phyloP scores from a whole-genome alignment of 305 asterid genomes.

The Lippia alba region DNA sequence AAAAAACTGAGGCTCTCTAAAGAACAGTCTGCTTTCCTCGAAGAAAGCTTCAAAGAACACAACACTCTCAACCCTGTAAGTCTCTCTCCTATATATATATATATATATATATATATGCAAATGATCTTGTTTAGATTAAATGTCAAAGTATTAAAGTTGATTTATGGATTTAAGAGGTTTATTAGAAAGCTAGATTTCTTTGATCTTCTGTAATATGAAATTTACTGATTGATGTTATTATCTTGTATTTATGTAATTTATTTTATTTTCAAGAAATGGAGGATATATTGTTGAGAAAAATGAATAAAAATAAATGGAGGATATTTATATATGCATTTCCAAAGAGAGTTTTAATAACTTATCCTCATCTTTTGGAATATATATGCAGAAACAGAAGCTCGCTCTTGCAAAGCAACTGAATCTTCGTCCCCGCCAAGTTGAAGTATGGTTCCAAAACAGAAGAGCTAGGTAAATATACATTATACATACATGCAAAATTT shows the following conservation, averaged over 20 bases:
- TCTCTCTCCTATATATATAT: not conserved
- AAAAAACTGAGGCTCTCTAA: conserved; percentile 74
- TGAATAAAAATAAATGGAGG: too few species aligned
- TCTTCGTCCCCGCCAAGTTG: conserved; percentile 94
- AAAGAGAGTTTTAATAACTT: too few species aligned
- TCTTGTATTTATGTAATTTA: not conserved
- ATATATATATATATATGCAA: too few species aligned
- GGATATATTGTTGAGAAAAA: not conserved
- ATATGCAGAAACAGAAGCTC: conserved; percentile 70
- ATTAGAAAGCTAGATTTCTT: too few species aligned
- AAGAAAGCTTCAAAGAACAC: conserved; percentile 86
- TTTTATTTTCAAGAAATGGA: not conserved
- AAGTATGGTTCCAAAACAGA: conserved; percentile 96
- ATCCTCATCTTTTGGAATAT: not conserved
- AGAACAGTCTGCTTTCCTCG: conserved; percentile 85
- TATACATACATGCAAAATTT: too few species aligned
- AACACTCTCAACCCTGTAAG: conserved; percentile 81
- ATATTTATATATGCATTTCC: too few species aligned
- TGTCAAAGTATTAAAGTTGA: too few species aligned
- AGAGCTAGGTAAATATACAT: conserved; percentile 72
- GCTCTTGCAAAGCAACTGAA: conserved; percentile 81
- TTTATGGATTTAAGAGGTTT: too few species aligned
- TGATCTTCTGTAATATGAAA: too few species aligned
- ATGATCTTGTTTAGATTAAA: not conserved
- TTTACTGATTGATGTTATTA: not conserved